A percentile compares a stretch with the other conserved stretches of the same genome.
phyloP scores from a whole-genome alignment of 495 filamentous ascomycete genomes.

The Podospora bellae-mahoneyi region DNA sequence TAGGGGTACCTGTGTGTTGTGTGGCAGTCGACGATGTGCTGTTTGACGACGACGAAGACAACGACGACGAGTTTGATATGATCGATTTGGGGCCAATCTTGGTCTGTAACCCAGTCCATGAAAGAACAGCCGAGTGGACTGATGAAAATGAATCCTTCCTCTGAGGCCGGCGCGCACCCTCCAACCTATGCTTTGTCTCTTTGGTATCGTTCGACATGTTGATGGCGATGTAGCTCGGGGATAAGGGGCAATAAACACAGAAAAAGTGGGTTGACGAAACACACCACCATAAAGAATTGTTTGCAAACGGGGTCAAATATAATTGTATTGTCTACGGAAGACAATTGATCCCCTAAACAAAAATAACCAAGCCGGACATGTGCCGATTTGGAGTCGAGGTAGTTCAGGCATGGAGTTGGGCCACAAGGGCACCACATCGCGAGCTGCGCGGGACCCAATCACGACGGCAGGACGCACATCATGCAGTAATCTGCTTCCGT shows the following conservation, averaged over 20 bases:
- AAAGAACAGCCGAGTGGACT: constrained; percentile 18
- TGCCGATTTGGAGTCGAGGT: constrained; percentile 9
- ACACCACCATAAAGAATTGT: constrained; percentile 15
- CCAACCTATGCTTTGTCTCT: constrained; percentile 26
- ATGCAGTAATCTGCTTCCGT: constrained; percentile 26
- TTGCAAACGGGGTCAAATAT: background rate
- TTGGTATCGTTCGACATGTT: constrained; percentile 32
- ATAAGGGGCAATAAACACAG: constrained; percentile 14
- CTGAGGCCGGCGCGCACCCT: constrained; percentile 28
- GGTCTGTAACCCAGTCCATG: constrained; percentile 30
- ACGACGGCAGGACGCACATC: constrained; percentile 27
- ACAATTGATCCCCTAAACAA: constrained; percentile 13
- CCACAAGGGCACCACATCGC: constrained; percentile 27
- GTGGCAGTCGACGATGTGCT: constrained; percentile 14
- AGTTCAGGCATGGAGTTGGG: constrained; percentile 36
- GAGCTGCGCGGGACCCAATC: constrained; percentile 31
- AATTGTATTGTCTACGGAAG: background rate
- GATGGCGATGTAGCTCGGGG: constrained; percentile 2
- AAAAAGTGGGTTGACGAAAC: constrained; percentile 11
- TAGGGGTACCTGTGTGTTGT: constrained; percentile 10
- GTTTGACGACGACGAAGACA: constrained; percentile 13
- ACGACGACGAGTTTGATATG: constrained; percentile 14
- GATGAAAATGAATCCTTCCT: constrained; percentile 33
- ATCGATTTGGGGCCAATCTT: constrained; percentile 19
- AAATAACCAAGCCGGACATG: background rate